A percentile compares a stretch with the other conserved stretches of the same genome.
Conservation (phyloP, 176 grass and related monocot genomes). For the Rhipidocladum racemiflorum region DNA sequence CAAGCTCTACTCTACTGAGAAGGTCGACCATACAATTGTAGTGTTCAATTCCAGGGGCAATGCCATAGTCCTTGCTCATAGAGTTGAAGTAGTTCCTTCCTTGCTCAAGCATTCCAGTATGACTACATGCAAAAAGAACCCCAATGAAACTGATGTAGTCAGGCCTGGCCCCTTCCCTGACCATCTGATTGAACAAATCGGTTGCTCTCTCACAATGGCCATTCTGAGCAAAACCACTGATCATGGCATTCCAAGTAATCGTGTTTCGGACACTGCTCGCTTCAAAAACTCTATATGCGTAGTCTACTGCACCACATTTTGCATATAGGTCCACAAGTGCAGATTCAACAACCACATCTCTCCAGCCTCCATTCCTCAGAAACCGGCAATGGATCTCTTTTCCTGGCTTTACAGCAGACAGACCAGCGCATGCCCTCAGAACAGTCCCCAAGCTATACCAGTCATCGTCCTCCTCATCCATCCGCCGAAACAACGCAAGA, state of each 20-base stretch:
- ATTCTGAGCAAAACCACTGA: conserved; percentile 81
- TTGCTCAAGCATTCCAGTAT: conserved; percentile 68
- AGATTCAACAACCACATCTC: conserved; percentile 62
- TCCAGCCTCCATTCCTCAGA: conserved; percentile 50
- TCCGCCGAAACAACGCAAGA: conserved; percentile 52
- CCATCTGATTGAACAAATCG: conserved; percentile 58
- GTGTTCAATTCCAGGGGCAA: conserved; percentile 67
- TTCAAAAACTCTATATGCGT: conserved; percentile 55
- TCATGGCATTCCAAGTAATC: conserved; percentile 95
- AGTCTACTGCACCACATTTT: conserved; percentile 78
- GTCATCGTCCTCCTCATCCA: conserved; percentile 49
- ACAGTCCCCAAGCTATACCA: conserved; percentile 64
- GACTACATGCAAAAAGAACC: conserved; percentile 76
- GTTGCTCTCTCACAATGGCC: conserved; percentile 53
- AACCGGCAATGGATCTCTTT: conserved; percentile 78
- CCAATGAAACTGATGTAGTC: conserved; percentile 77
- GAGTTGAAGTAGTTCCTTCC: conserved; percentile 65
- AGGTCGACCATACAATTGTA: conserved; percentile 92
- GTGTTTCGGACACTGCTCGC: conserved; percentile 49
- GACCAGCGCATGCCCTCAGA: conserved; percentile 63
- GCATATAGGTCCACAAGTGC: conserved; percentile 79
- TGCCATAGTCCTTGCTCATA: conserved; percentile 54
- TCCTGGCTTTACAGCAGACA: conserved; percentile 52
- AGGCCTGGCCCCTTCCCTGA: conserved; percentile 45
- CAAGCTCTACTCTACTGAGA: conserved; percentile 69